Base-by-base conservation (phyloP, 2,329 filamentous ascomycete genomes). In the Aureobasidium sp. region DNA sequence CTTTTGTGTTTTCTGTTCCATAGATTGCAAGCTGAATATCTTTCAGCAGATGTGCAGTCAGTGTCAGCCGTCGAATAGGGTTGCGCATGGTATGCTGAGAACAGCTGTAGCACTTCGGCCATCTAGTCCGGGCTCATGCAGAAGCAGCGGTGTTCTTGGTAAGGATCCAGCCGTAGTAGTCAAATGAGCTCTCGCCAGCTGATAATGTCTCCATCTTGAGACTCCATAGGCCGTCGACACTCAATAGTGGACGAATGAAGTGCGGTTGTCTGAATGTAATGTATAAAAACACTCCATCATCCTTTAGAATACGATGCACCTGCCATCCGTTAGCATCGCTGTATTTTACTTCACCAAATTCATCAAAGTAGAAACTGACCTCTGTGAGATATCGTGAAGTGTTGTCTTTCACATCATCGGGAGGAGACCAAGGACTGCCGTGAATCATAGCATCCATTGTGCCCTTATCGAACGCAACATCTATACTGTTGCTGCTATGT, bases 231-330 rank as follows among this genome's bases (percentile, higher is more conserved):
- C 73, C 73, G 2, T 77, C 72, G 9, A 71, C 68, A 29, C 75
- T 74, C 20, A 84, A 68, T 20, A 83, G 69, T 13, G 78, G 78
- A 67, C 71, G 76, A 50, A 84, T 77, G 64, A 84, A 84, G 68
- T 83, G 81, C 13, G 79, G 79, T 63, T 83, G 82, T 41, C 81
- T 71, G 67, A 78, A 84, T 0, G 82, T 82, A 43, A 73, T 65
- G 37, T 72, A 73, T 7, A 74, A 53, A 20, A 69, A 73, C 13
- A 69, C 63, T 17, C 71, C 71, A 17, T 65, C 67, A 20, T 67
- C 62, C 59, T 70, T 70, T 51, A 73, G 65, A n/a, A 70, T 65
- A 12, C 71, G 66, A 10, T 59, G 62, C 12, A 67, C 65, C 63
- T 68, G 34, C 43, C 13, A 62, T 27, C 26, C 7, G 20, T 53